Base-by-base conservation (phyloP, 805 yeast genomes). In the Wickerhamiella vanderwaltii region DNA sequence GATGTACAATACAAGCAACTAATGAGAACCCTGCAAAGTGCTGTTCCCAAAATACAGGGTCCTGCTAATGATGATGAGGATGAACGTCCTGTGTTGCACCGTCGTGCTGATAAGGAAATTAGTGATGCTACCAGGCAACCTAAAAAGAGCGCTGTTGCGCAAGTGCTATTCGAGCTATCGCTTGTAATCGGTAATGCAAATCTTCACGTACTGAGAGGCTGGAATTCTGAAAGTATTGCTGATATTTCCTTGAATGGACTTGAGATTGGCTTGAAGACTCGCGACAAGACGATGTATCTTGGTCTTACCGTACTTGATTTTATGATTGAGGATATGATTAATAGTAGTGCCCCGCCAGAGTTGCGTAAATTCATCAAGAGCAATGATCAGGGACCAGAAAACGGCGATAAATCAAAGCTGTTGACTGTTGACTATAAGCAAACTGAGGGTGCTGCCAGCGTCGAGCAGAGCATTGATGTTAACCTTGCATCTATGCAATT, bases 1-100 rank as follows among this genome's bases (percentile, higher is more conserved):
- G 97, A 91, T 56, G 80, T 77, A 52, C 95, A 93, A 57, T 93
- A 93, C 62, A 82, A 85, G 58, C 75, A 85, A 1, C 65, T 91
- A 53, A 78, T 91, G 88, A 75, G 77, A 44, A 63, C 88, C 33
- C 63, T 88, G 25, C 80, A 79, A 38, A 71, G 66, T 7, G 73
- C 79, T 16, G 67, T 85, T 9, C 96, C 95, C 1, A 68, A 65
- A 9, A 51, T 53, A 28, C 52, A 53, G 9, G 43, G 30, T 25
- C 30, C 46, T 9, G 41, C 4, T 45, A 2, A 38, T 47, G 22
- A 54, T 45, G 32, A 50, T 46, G 6, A 45, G 25, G 36, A 33
- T 33, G 36, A 33, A 13, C 7, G 13, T n/a, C 53, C 19, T 35
- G 40, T 41, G 5, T 30, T 29, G 12, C n/a, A 13, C 29, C 34